Conservation (phyloP, 768 basidiomycete genomes). For the Suillus subluteus region DNA sequence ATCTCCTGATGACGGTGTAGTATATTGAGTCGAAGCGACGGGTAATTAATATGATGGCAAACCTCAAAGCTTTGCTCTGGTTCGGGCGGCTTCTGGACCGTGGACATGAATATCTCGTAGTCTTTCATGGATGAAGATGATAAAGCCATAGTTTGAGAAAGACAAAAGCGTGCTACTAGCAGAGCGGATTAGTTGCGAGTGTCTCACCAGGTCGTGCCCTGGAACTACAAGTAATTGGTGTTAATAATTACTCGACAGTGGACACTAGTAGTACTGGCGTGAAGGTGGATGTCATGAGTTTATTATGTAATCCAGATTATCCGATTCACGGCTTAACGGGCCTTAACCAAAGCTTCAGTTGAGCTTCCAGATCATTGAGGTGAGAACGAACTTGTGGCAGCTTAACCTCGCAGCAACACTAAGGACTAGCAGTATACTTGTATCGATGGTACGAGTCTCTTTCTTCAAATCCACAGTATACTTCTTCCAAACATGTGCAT, state of each 20-base stretch:
- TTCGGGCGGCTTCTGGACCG: conserved; percentile 9
- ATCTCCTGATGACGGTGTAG: conserved; percentile 47
- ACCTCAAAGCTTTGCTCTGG: conserved; percentile 35
- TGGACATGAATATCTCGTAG: conserved; percentile 2
- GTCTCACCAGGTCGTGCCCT: background rate
- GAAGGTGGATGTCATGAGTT: background rate
- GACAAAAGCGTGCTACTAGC: background rate
- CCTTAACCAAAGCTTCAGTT: too few relatives aligned
- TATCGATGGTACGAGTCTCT: background rate
- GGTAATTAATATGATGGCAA: background rate
- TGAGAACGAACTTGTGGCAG: too few relatives aligned
- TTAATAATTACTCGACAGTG: background rate
- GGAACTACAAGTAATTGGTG: background rate
- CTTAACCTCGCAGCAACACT: background rate
- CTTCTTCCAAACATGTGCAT: background rate
- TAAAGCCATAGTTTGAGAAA: background rate
- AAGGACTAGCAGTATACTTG: background rate
- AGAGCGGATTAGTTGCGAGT: background rate
- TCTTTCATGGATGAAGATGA: background rate
- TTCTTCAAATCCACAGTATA: background rate
- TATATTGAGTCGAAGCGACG: background rate
- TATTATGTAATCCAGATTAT: background rate
- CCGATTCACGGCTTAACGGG: too few relatives aligned
- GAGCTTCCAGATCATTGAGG: too few relatives aligned
- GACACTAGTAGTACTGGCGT: too few relatives aligned